phyloP scores from a whole-genome alignment of 352 stramenopile species.

The Globisporangium recalcitrans region DNA sequence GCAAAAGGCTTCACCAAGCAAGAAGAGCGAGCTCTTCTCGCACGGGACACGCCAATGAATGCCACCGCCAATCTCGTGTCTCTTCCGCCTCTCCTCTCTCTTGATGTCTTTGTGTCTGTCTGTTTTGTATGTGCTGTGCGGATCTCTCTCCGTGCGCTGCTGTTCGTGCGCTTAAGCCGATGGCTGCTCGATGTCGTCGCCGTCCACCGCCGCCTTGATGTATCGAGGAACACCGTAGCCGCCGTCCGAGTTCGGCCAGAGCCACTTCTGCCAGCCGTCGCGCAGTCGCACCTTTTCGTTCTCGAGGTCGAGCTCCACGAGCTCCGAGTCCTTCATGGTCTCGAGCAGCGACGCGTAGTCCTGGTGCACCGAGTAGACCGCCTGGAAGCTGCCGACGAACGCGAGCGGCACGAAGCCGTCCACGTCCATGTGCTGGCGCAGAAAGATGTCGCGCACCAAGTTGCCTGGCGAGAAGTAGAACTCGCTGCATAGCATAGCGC shows the following conservation, averaged over 20 bases:
- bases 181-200: conserved; percentile 27
- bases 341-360: conserved; percentile 79
- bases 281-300: conserved; percentile 90
- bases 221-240: conserved; percentile 83
- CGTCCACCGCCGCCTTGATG: conserved; percentile 68
- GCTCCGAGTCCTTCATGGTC: conserved; percentile 57
- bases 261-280: conserved; percentile 84
- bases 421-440: conserved; percentile 84
- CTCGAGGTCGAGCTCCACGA: conserved; percentile 74
- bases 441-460: conserved; percentile 79
- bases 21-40: neutral
- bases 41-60: neutral
- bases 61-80: neutral
- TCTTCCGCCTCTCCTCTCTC: neutral
- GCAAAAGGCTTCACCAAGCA: no score
- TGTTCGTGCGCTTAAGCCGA: conserved; percentile 15
- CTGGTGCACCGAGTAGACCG: conserved; percentile 80
- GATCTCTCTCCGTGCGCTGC: conserved; percentile 4
- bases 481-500: conserved; percentile 38
- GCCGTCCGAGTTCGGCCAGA: conserved; percentile 86
- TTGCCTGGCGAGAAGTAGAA: conserved; percentile 87
- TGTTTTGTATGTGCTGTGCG: neutral
- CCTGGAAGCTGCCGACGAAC: conserved; percentile 88
- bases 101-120: neutral
- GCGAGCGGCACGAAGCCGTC: conserved; percentile 86